Conservation (phyloP, 2,329 filamentous ascomycete genomes). For the Fusarium heterosporum region DNA sequence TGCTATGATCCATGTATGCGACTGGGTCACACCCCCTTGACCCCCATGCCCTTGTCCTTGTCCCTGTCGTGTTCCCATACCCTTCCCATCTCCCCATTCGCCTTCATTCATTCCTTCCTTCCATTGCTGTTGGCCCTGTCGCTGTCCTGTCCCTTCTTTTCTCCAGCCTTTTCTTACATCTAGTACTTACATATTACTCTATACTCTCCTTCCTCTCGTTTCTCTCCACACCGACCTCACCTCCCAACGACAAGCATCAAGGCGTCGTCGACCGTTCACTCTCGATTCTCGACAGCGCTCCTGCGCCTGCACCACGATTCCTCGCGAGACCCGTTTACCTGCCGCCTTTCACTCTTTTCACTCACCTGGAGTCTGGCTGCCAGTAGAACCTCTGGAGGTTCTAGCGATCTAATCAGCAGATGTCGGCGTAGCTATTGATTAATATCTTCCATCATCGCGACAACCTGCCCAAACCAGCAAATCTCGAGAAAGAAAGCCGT, state of each 20-base stretch:
- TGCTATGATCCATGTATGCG: slow-evolving; percentile 27
- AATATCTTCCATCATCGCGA: slow-evolving; percentile 41
- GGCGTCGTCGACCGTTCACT: slow-evolving; percentile 51
- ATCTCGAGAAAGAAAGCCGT: slow-evolving; percentile 29
- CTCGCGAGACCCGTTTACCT: slow-evolving; percentile 38
- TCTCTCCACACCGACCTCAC: slow-evolving; percentile 48
- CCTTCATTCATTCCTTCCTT: slow-evolving; percentile 48
- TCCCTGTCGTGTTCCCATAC: slow-evolving; percentile 53
- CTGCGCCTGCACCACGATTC: slow-evolving; percentile 42
- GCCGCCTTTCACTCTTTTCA: slow-evolving; percentile 34
- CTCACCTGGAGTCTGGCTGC: slow-evolving; percentile 43
- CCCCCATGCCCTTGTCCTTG: slow-evolving; percentile 47
- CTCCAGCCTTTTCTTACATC: slow-evolving; percentile 45
- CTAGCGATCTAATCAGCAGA: slow-evolving; percentile 48
- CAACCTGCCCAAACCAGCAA: slow-evolving; percentile 27
- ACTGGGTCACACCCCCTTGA: slow-evolving; percentile 37
- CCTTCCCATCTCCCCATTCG: slow-evolving; percentile 48
- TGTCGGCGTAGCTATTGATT: slow-evolving; percentile 50
- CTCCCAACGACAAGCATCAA: slow-evolving; percentile 49
- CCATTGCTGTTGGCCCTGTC: slow-evolving; percentile 46
- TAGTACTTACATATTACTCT: slow-evolving; percentile 40
- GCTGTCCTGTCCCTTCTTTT: slow-evolving; percentile 50
- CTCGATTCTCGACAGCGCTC: slow-evolving; percentile 50
- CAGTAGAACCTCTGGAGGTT: slow-evolving; percentile 49
- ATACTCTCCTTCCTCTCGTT: slow-evolving; percentile 43